Conservation (phyloP, 108 stramenopile species). For the Cyclotella kingstonii region DNA sequence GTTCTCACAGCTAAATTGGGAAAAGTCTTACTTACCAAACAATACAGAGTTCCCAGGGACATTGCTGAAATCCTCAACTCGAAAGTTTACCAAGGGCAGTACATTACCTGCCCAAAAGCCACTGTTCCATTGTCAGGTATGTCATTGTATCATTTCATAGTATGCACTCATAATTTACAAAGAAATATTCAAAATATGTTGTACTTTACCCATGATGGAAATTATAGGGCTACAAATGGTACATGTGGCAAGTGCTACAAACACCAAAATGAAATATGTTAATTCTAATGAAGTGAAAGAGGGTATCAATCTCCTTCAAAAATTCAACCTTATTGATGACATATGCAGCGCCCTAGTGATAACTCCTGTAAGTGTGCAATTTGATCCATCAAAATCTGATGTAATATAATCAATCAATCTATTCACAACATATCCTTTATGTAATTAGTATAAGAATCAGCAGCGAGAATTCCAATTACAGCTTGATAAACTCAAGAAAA, state of each 20-base stretch:
- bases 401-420: neutral
- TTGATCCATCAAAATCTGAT: neutral
- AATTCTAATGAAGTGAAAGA: slow-evolving; percentile 43
- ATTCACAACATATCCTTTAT: neutral
- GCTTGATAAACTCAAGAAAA: slow-evolving; percentile 2
- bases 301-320: slow-evolving; percentile 21
- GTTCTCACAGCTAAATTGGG: slow-evolving; percentile 1
- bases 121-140: slow-evolving; percentile 31
- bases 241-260: slow-evolving; percentile 21
- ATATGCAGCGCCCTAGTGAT: slow-evolving; percentile 35
- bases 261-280: slow-evolving; percentile 35
- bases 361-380: slow-evolving; percentile 43
- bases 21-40: slow-evolving; percentile 40
- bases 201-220: no score
- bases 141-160: neutral
- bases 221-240: slow-evolving; percentile 29
- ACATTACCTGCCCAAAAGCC: slow-evolving; percentile 24
- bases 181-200: no score
- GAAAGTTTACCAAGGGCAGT: slow-evolving; percentile 40
- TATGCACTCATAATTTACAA: neutral
- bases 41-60: slow-evolving; percentile 49
- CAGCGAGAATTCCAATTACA: slow-evolving; percentile 42
- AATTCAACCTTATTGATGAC: slow-evolving; percentile 11
- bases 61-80: slow-evolving; percentile 48
- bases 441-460: slow-evolving; percentile 44